Conservation (phyloP, 31 red algal genomes). For the Endocladia muricata region DNA sequence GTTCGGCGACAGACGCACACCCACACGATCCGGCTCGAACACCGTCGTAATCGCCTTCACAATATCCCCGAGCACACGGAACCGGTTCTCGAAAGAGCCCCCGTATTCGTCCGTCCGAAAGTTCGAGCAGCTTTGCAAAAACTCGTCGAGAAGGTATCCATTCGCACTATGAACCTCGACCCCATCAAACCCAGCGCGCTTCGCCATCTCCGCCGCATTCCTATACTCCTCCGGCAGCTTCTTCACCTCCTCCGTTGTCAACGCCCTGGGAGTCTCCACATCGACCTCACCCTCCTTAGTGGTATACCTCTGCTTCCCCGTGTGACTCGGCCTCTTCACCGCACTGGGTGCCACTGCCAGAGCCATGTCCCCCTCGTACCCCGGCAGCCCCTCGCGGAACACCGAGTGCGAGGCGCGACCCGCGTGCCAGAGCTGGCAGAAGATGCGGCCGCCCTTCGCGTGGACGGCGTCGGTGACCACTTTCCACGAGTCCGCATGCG, state of each 20-base stretch:
- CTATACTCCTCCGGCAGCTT: conserved; percentile 47
- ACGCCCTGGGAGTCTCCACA: conserved; percentile 47
- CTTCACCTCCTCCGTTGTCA: conserved; percentile 59
- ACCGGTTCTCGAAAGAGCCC: conserved; percentile 63
- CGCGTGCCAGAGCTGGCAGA: conserved; percentile 86
- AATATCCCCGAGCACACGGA: conserved; percentile 50
- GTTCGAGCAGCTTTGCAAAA: conserved; percentile 68
- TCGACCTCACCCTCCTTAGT: conserved; percentile 1
- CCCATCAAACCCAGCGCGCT: conserved; percentile 87
- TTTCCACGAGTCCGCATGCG: conserved; percentile 52
- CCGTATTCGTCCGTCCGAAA: conserved; percentile 73
- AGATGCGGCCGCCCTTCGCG: conserved; percentile 55
- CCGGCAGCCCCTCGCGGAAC: conserved; percentile 40
- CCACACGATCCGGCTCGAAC: conserved; percentile 48
- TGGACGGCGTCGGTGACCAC: conserved; percentile 66
- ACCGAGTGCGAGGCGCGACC: conserved; percentile 60
- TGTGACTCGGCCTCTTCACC: conserved; percentile 17
- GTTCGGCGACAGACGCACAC: conserved; percentile 73
- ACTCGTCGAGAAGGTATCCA: conserved; percentile 80
- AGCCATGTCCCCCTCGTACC: conserved; percentile 14
- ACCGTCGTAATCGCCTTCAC: conserved; percentile 43
- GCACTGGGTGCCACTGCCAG: conserved; percentile 53
- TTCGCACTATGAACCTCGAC: conserved; percentile 86
- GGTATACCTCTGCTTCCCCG: conserved; percentile 25
- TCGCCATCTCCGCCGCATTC: conserved; percentile 48